Evolutionary conservation across 2,329 filamentous ascomycete genomes (phyloP).

Genomic region (Colletotrichum sp.): DNA sequence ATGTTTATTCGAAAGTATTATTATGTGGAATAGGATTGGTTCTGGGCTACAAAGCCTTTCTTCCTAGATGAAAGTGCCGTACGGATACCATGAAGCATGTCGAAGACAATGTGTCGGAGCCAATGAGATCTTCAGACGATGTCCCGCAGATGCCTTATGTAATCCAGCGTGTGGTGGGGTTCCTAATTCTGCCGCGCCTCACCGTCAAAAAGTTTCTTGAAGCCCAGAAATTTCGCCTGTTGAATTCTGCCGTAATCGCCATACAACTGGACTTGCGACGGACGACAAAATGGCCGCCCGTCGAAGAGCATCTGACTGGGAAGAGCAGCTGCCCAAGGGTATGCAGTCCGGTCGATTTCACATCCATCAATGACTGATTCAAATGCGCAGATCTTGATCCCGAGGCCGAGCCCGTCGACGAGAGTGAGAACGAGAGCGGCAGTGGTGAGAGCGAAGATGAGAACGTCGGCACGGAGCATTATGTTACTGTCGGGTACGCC

Average conservation of each 20-base stretch:
- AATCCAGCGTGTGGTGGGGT: background rate
- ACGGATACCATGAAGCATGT: background rate
- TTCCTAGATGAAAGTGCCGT: background rate
- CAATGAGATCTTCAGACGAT: background rate
- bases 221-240: constrained; percentile 22
- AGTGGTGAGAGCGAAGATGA: constrained; percentile 45
- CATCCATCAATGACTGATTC: background rate
- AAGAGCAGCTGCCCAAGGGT: constrained; percentile 23
- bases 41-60: background rate
- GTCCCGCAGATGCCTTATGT: background rate
- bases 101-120: background rate
- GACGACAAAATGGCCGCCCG: constrained; percentile 2
- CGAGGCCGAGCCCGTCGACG: constrained; percentile 17
- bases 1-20: background rate
- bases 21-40: background rate
- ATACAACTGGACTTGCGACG: background rate
- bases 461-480: constrained; percentile 80
- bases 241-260: background rate
- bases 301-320: constrained; percentile 17
- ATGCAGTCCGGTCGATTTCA: background rate
- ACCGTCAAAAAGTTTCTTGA: constrained; percentile 25
- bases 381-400: constrained; percentile 19
- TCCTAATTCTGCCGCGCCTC: constrained; percentile 18
- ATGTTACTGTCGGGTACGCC: constrained; percentile 72
- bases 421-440: constrained; percentile 49